Evolutionary conservation across 305 asterid species (phyloP).

Genomic region (Fraxinus xanthoxyloides): DNA sequence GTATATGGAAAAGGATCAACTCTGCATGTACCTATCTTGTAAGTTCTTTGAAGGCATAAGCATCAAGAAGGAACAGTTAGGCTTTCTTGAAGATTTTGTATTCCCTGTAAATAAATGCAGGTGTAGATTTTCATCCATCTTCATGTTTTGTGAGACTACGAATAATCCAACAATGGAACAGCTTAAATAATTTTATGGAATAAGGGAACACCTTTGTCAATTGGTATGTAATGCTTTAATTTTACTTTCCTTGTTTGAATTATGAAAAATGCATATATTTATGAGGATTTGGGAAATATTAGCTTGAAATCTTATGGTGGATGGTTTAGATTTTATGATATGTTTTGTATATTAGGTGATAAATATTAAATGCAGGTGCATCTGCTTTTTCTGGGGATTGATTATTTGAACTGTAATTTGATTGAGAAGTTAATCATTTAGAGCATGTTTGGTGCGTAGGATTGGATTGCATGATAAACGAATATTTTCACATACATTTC

Average conservation of each 20-base stretch:
- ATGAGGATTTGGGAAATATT: not conserved
- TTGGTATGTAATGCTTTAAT: conserved; percentile 8
- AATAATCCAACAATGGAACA: not conserved
- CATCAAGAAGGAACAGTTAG: conserved; percentile 13
- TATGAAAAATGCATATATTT: not conserved
- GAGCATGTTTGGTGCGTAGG: not conserved
- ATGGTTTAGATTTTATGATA: not conserved
- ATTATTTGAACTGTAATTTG: not conserved
- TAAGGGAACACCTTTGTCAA: not conserved
- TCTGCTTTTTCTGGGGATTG: not conserved
- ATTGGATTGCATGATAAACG: not conserved
- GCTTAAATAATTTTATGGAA: not conserved
- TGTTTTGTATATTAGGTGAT: not conserved
- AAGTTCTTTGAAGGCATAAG: conserved; percentile 19
- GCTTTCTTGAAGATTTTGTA: conserved; percentile 6
- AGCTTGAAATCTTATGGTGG: not conserved
- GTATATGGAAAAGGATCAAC: not conserved
- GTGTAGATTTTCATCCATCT: conserved; percentile 23
- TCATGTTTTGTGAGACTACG: conserved; percentile 16
- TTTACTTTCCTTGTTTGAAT: not conserved
- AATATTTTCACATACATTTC: not conserved
- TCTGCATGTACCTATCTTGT: conserved; percentile 2
- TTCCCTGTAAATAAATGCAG: conserved; percentile 28
- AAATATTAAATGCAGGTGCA: not conserved
- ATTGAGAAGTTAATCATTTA: not conserved